Conservation (phyloP, 768 basidiomycete species). For the Tulasnella sp. region DNA sequence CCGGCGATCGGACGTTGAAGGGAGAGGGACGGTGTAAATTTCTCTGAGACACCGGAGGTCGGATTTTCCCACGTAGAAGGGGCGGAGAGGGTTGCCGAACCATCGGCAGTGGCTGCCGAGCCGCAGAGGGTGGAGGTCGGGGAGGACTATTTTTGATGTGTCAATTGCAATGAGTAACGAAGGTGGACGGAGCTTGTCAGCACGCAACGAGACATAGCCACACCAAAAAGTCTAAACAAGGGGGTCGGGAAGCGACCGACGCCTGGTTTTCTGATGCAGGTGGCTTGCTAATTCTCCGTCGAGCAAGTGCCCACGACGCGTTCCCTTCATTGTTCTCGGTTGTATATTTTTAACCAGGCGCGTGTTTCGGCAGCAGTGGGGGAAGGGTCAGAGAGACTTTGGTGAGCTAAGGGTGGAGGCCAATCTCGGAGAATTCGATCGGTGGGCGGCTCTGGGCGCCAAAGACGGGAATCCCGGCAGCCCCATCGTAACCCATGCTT, state of each 20-base stretch:
- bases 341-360: not conserved
- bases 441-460: not conserved
- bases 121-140: not conserved
- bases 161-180: not conserved
- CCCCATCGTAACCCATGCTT: not conserved
- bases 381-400: not conserved
- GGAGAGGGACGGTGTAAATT: not conserved
- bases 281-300: not conserved
- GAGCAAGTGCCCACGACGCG: not conserved
- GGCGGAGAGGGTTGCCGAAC: not conserved
- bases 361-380: not conserved
- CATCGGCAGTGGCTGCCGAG: not conserved
- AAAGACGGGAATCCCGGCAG: not conserved
- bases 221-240: not conserved
- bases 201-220: not conserved
- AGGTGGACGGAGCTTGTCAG: not conserved
- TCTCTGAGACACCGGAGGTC: not conserved
- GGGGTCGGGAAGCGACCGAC: not conserved
- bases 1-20: not conserved
- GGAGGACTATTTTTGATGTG: conserved; percentile 1
- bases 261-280: not conserved
- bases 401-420: not conserved
- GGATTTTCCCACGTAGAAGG: not conserved
- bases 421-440: conserved; percentile 10
- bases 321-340: not conserved